These are phyloP conservation scores for Tetragonia tetragonoides DNA, from an alignment of 148 eudicot genomes.

Conservation along the genomic window DNA sequence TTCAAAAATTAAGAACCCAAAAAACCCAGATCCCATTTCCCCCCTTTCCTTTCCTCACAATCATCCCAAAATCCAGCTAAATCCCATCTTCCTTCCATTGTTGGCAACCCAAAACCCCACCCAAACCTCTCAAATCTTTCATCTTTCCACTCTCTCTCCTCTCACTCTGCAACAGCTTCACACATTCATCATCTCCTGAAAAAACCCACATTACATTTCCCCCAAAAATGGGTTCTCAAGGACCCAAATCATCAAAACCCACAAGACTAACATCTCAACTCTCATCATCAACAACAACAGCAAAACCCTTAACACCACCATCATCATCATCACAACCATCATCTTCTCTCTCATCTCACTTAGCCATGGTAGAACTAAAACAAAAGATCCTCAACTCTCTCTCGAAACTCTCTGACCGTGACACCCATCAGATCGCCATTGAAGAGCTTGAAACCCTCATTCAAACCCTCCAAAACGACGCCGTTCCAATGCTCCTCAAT, in stretches of 20 bases:
- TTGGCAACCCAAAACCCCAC: background rate
- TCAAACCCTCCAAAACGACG: slow-evolving; percentile 56
- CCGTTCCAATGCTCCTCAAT: slow-evolving; percentile 70
- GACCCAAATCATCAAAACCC: slow-evolving; percentile 59
- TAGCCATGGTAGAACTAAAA: slow-evolving; percentile 90
- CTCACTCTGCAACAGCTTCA: background rate
- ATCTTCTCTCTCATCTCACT: slow-evolving; percentile 58
- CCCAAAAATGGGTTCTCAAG: slow-evolving; percentile 50
- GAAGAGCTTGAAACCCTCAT: slow-evolving; percentile 75
- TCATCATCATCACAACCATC: slow-evolving; percentile 26
- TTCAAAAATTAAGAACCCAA: background rate
- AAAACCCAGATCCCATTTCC: slow-evolving; percentile 1
- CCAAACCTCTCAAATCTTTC: background rate
- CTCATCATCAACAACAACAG: background rate
- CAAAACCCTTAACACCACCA: slow-evolving; percentile 13
- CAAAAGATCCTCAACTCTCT: slow-evolving; percentile 72
- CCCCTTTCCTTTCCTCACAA: slow-evolving; percentile 4
- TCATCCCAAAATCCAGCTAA: background rate
- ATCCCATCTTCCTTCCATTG: background rate
- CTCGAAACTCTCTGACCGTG: slow-evolving; percentile 87
- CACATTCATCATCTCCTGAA: background rate
- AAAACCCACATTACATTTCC: too few species aligned
- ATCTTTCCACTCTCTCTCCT: background rate
- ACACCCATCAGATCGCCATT: slow-evolving; percentile 89
- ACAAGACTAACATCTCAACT: slow-evolving; percentile 36